These are phyloP conservation scores for Endoconidiophora laricicola DNA, from an alignment of 2,329 filamentous ascomycete genomes.

Conservation along the genomic window DNA sequence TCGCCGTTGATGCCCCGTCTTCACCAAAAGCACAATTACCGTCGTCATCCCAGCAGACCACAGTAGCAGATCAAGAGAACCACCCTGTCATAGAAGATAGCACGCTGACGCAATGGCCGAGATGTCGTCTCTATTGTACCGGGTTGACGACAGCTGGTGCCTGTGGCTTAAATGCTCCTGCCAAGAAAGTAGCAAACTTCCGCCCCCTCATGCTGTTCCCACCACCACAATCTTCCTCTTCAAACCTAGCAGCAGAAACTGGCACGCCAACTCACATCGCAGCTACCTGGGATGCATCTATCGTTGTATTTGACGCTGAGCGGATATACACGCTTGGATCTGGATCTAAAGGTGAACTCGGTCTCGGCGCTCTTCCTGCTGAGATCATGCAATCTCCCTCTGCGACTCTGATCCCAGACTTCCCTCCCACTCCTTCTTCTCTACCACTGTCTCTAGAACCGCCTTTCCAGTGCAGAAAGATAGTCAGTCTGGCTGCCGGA, in stretches of 20 bases:
- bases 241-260: not conserved
- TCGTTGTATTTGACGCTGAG: conserved; percentile 36
- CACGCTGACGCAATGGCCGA: conserved; percentile 46
- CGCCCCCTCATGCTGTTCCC: conserved; percentile 11
- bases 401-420: conserved; percentile 36
- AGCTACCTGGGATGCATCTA: conserved; percentile 64
- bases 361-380: conserved; percentile 32
- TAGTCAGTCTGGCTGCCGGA: conserved; percentile 52
- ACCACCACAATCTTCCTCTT: not conserved
- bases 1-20: conserved; percentile 14
- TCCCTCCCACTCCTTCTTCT: conserved; percentile 40
- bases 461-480: conserved; percentile 15
- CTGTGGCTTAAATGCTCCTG: conserved; percentile 27
- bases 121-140: conserved; percentile 25
- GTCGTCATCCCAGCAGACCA: no score
- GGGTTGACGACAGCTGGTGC: conserved; percentile 24
- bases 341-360: conserved; percentile 57
- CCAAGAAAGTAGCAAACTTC: conserved; percentile 11
- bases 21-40: not conserved
- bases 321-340: conserved; percentile 47
- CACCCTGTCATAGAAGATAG: not conserved
- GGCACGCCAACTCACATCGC: conserved; percentile 30
- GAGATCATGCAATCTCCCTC: conserved; percentile 29
- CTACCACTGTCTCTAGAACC: no score
- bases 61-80: no score